Conservation (phyloP, 768 basidiomycete species). For the Leccinum pellstonianum region DNA sequence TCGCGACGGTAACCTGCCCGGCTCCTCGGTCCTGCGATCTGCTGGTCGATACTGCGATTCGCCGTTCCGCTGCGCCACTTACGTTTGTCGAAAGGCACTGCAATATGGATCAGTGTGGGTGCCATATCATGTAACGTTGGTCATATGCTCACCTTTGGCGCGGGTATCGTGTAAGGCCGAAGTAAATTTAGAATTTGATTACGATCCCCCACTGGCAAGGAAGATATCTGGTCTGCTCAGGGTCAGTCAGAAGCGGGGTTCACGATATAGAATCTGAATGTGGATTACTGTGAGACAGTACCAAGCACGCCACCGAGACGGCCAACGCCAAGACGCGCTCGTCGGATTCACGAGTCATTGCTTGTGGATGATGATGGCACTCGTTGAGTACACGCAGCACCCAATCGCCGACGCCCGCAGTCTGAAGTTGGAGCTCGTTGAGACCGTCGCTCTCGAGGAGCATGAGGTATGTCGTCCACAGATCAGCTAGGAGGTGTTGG, state of each 20-base stretch:
- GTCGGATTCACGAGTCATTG: constrained; percentile 2
- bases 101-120: constrained; percentile 21
- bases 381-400: constrained; percentile 24
- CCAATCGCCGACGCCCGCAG: constrained; percentile 39
- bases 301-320: constrained; percentile 35
- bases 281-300: constrained; percentile 37
- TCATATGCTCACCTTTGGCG: constrained; percentile 29
- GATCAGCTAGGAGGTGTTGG: constrained; percentile 39
- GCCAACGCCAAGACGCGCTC: constrained; percentile 26
- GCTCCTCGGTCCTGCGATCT: constrained; percentile 24
- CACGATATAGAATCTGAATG: constrained; percentile 26
- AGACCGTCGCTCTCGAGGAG: constrained; percentile 53
- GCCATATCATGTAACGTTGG: neutral
- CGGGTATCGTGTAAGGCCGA: constrained; percentile 38
- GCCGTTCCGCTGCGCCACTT: constrained; percentile 23
- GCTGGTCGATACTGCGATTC: constrained; percentile 21
- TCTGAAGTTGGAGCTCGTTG: constrained; percentile 46
- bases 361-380: constrained; percentile 6
- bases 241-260: constrained; percentile 25
- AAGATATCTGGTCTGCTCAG: constrained; percentile 39
- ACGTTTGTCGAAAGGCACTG: constrained; percentile 27
- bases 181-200: constrained; percentile 42
- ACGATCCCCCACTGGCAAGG: constrained; percentile 38
- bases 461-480: constrained; percentile 62
- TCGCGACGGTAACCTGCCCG: constrained; percentile 4